Evolutionary conservation across 805 yeast species (phyloP).

Genomic region (Candida methanosorbosa): DNA sequence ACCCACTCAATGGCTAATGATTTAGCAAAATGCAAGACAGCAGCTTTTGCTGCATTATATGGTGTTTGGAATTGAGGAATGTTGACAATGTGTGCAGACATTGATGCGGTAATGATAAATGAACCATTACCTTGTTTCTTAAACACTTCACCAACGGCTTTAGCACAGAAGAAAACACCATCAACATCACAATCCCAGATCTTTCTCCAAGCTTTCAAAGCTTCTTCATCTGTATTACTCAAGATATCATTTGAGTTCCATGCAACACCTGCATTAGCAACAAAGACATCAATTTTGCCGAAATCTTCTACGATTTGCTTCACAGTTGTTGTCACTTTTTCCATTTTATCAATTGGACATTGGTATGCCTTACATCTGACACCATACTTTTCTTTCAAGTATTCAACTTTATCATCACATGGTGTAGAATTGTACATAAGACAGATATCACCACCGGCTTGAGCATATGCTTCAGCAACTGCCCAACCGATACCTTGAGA

Average conservation of each 20-base stretch:
- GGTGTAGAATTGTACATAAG: conserved; percentile 58
- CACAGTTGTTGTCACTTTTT: conserved; percentile 40
- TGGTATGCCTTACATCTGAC: conserved; percentile 58
- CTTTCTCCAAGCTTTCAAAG: conserved; percentile 57
- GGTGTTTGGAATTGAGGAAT: conserved; percentile 82
- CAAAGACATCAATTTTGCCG: conserved; percentile 74
- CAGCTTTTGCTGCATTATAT: conserved; percentile 85
- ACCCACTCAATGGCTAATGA: conserved; percentile 87
- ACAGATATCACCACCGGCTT: conserved; percentile 82
- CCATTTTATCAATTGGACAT: conserved; percentile 44
- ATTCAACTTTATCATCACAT: conserved; percentile 54
- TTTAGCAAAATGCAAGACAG: conserved; percentile 62
- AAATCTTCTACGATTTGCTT: conserved; percentile 53
- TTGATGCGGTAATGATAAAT: conserved; percentile 77
- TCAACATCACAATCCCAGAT: conserved; percentile 70
- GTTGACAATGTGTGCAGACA: conserved; percentile 84
- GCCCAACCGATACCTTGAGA: conserved; percentile 80
- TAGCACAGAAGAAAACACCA: conserved; percentile 75
- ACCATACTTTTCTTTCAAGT: conserved; percentile 46
- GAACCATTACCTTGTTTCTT: conserved; percentile 69
- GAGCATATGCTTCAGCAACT: conserved; percentile 74
- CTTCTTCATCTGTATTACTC: conserved; percentile 31
- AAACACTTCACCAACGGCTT: conserved; percentile 64
- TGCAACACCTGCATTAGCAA: conserved; percentile 85
- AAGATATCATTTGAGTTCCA: conserved; percentile 60